Conservation (phyloP, 192 early-diverging fungal genomes). For the Dissophora ornata region DNA sequence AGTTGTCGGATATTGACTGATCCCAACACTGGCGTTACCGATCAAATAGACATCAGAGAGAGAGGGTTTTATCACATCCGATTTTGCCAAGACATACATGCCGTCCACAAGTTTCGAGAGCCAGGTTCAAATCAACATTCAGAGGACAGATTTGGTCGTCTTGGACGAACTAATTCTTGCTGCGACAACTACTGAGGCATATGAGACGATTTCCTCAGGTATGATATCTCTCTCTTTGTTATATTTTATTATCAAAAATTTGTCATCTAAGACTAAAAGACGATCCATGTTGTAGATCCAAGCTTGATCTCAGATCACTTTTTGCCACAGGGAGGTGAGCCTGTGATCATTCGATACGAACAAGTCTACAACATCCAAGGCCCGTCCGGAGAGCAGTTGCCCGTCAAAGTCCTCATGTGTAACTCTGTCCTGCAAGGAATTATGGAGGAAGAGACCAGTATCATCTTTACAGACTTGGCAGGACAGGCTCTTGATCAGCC, state of each 20-base stretch:
- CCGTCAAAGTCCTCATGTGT: slow-evolving; percentile 64
- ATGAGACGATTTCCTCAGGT: slow-evolving; percentile 51
- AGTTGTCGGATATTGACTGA: background rate
- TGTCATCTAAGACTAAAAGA: no score
- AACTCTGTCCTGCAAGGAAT: slow-evolving; percentile 76
- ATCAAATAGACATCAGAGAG: slow-evolving; percentile 27
- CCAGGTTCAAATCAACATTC: slow-evolving; percentile 42
- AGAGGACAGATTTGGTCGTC: slow-evolving; percentile 60
- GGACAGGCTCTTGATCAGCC: slow-evolving; percentile 29
- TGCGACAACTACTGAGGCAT: slow-evolving; percentile 64
- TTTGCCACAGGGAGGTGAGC: slow-evolving; percentile 26
- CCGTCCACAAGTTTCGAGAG: slow-evolving; percentile 20
- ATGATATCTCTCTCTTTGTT: background rate
- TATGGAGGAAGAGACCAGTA: slow-evolving; percentile 61
- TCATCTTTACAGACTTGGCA: slow-evolving; percentile 67
- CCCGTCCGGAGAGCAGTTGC: slow-evolving; percentile 30
- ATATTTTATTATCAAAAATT: background rate
- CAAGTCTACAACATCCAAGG: slow-evolving; percentile 46
- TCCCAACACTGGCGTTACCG: background rate
- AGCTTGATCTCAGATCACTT: slow-evolving; percentile 39
- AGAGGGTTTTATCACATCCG: slow-evolving; percentile 43
- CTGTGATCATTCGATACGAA: slow-evolving; percentile 55
- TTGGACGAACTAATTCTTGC: slow-evolving; percentile 73
- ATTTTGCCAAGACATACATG: slow-evolving; percentile 42
- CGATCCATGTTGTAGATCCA: no score